Evolutionary conservation across 176 grass and related monocot genomes (phyloP).

Genomic region (Rhipidocladum racemiflorum): DNA sequence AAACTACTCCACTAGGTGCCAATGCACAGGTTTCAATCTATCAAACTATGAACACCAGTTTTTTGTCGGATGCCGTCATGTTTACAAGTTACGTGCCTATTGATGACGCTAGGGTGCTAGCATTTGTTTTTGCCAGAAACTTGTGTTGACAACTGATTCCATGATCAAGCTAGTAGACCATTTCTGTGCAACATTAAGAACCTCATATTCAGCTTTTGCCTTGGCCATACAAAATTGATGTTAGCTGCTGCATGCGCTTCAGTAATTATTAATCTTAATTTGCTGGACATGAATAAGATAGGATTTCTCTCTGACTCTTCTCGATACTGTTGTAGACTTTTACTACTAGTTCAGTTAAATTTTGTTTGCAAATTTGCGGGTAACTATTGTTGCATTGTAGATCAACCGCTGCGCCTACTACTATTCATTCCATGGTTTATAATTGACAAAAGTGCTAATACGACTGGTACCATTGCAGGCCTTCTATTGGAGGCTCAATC

Average conservation of each 20-base stretch:
- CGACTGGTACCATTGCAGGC: constrained; percentile 42
- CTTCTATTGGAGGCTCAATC: constrained; percentile 68
- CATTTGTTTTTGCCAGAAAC: not conserved
- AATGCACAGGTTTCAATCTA: not conserved
- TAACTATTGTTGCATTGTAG: not conserved
- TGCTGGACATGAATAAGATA: not conserved
- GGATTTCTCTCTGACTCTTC: not conserved
- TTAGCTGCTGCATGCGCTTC: constrained; percentile 6
- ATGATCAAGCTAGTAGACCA: constrained; percentile 3
- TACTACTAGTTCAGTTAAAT: not conserved
- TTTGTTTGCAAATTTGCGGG: not conserved
- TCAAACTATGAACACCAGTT: not conserved
- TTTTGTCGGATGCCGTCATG: not conserved
- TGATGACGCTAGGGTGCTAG: not conserved
- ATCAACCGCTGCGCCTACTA: not conserved
- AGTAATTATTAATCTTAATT: not conserved
- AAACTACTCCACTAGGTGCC: not conserved
- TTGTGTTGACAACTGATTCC: not conserved
- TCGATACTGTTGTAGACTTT: not conserved
- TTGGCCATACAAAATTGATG: not conserved
- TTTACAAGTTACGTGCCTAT: not conserved
- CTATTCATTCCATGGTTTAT: not conserved
- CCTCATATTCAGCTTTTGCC: not conserved
- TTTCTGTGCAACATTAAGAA: not conserved
- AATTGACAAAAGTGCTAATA: constrained; percentile 12